A percentile compares a stretch with the other conserved stretches of the same genome.
Evolutionary conservation across 2,329 filamentous ascomycete species (phyloP).

Genomic region (Trichoderma semiorbis): DNA sequence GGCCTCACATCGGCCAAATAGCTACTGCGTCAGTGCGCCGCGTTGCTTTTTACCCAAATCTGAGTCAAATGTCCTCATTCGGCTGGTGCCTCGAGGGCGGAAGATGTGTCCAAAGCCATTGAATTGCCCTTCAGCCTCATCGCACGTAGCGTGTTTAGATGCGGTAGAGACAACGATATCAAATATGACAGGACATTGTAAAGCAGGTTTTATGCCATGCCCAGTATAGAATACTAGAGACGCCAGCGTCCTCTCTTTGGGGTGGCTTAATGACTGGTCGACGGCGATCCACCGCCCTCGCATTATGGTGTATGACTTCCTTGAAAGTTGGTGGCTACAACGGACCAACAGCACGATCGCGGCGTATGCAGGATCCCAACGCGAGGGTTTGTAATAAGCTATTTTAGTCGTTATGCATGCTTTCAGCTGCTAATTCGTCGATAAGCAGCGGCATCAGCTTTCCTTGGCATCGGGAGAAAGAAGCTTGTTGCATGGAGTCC

Average conservation of each 20-base stretch:
- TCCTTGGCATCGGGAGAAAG: not conserved
- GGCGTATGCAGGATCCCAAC: not conserved
- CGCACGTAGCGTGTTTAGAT: not conserved
- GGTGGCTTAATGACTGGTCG: not conserved
- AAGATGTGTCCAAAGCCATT: not conserved
- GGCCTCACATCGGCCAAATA: not conserved
- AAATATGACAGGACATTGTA: not conserved
- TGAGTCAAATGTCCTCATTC: not conserved
- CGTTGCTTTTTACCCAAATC: not conserved
- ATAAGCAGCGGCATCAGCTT: not conserved
- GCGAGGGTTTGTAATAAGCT: not conserved
- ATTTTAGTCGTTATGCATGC: not conserved
- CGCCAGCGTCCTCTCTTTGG: not conserved
- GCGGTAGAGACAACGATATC: not conserved
- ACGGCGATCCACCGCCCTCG: slow-evolving; percentile 13
- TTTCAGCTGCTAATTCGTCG: not conserved
- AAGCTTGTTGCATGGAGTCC: not conserved
- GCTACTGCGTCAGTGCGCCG: not conserved
- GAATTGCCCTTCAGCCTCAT: not conserved
- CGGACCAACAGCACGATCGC: not conserved
- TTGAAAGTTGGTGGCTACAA: not conserved
- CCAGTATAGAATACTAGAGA: not conserved
- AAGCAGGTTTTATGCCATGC: not conserved
- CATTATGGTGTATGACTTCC: not conserved
- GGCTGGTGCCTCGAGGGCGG: not conserved